These are phyloP conservation scores for Hypholoma sublateritium DNA, from an alignment of 768 basidiomycete genomes.

Conservation along the genomic window DNA sequence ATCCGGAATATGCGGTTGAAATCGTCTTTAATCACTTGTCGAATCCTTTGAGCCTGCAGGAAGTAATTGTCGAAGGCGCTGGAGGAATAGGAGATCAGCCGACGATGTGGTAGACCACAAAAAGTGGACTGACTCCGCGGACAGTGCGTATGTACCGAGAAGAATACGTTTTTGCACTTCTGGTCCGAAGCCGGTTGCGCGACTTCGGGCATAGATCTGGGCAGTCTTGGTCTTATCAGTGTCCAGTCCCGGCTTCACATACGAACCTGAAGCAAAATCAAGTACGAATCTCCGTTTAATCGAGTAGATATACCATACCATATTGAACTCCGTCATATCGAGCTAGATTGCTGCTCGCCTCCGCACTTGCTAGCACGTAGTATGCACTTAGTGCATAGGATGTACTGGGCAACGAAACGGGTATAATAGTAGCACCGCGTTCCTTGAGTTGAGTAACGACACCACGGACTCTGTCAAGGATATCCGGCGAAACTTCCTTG, in stretches of 20 bases:
- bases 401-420: conserved; percentile 71
- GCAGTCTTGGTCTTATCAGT: conserved; percentile 49
- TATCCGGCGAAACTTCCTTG: conserved; percentile 49
- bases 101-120: background rate
- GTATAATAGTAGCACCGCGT: conserved; percentile 64
- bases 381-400: conserved; percentile 86
- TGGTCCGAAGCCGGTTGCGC: conserved; percentile 71
- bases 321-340: conserved; percentile 88
- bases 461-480: conserved; percentile 44
- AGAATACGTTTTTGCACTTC: conserved; percentile 89
- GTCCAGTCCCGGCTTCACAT: conserved; percentile 40
- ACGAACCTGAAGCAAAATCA: conserved; percentile 41
- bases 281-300: background rate
- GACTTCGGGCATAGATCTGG: conserved; percentile 60
- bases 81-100: background rate
- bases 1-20: conserved; percentile 69
- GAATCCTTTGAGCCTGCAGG: conserved; percentile 85
- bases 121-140: conserved; percentile 71
- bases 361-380: conserved; percentile 93
- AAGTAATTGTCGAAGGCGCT: conserved; percentile 99
- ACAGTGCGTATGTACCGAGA: conserved; percentile 88
- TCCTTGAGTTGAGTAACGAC: conserved; percentile 38
- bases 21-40: conserved; percentile 69
- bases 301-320: conserved; percentile 43
- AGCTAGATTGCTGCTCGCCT: conserved; percentile 90